phyloP scores from a whole-genome alignment of 176 grass and related monocot genomes.

The Bonia amplexicaulis region DNA sequence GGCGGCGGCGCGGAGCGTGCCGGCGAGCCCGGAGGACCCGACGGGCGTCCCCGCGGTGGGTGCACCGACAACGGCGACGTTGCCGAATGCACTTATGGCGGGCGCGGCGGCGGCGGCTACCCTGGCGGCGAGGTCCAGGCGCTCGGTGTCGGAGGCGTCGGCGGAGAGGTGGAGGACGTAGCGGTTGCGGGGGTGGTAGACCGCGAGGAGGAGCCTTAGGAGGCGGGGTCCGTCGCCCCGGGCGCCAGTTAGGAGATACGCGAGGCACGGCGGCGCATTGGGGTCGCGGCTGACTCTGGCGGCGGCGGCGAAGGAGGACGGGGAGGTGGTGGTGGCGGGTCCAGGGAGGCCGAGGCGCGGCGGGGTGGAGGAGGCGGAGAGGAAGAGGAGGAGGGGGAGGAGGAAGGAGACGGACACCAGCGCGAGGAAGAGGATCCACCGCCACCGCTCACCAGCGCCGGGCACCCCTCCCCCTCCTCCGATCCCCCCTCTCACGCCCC shows the following conservation, averaged over 20 bases:
- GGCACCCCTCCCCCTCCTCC: neutral
- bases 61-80: conserved; percentile 55
- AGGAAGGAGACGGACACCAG: conserved; percentile 47
- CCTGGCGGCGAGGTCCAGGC: conserved; percentile 41
- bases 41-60: conserved; percentile 48
- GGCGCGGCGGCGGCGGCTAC: conserved; percentile 25
- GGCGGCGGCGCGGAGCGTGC: conserved; percentile 55
- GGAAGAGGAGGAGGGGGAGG: conserved; percentile 49
- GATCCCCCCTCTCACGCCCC: conserved; percentile 22
- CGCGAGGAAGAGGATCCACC: conserved; percentile 35
- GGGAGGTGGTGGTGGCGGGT: conserved; percentile 10
- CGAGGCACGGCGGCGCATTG: conserved; percentile 54
- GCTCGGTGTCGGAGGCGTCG: conserved; percentile 52
- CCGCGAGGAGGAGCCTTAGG: conserved; percentile 63
- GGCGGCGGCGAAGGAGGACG: neutral
- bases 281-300: conserved; percentile 20
- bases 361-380: conserved; percentile 34
- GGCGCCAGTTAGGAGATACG: conserved; percentile 61
- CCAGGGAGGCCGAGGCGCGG: conserved; percentile 45
- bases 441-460: conserved; percentile 33
- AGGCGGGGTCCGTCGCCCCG: conserved; percentile 51
- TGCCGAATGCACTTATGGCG: conserved; percentile 48
- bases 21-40: conserved; percentile 64
- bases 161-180: conserved; percentile 71
- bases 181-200: conserved; percentile 83